Base-by-base conservation (phyloP, 1,284 basidiomycete species). In the Porogramme epimiltina region DNA sequence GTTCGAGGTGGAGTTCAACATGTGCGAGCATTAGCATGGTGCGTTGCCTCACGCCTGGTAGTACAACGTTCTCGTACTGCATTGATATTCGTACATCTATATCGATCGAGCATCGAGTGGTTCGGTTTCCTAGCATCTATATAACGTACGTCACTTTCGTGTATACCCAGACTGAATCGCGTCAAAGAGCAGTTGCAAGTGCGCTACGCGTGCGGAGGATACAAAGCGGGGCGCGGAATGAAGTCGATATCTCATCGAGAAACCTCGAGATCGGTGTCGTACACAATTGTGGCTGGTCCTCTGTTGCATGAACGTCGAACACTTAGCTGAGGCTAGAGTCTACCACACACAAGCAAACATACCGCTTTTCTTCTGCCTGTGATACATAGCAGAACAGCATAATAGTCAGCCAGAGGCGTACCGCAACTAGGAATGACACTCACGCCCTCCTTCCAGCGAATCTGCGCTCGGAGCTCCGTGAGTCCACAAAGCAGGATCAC, bases 401-500 rank as follows among this genome's bases (percentile, higher is more conserved):
- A 16, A 31, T 37, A n/a, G n/a, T n/a, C 34, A 9, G n/a, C 3
- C 18, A 36, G 16, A 15, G 16, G 39, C 24, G 4, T 3, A 37
- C 13, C 28, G 23, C 4, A 16, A 22, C 10, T 15, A 2, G 16
- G 2, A 4, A 23, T 1, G 15, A 25, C 11, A 62, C 68, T 51
- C 34, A 71, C 70, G 10, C 71, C 54, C 41, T 78, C 72, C n/a
- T 44, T 61, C 81, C 81, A 83, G n/a, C 65, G 56, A 16, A 78
- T 66, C 51, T 76, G 72, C 0, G 77, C 75, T 43, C 73, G 68
- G 4, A 79, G 42, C 52, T 79, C 77, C 0, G 77, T 75, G 26
- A 77, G 61, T 3, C 81, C 81, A 50, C 80, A 79, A 31, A 72
- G 65, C 42, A 83, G 64, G 20, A 83, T 67, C 45, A 83, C 66